A percentile compares a stretch with the other conserved stretches of the same genome.
These are phyloP conservation scores for Alternaria arborescens DNA, from an alignment of 2,329 filamentous ascomycete genomes.

Conservation along the genomic window DNA sequence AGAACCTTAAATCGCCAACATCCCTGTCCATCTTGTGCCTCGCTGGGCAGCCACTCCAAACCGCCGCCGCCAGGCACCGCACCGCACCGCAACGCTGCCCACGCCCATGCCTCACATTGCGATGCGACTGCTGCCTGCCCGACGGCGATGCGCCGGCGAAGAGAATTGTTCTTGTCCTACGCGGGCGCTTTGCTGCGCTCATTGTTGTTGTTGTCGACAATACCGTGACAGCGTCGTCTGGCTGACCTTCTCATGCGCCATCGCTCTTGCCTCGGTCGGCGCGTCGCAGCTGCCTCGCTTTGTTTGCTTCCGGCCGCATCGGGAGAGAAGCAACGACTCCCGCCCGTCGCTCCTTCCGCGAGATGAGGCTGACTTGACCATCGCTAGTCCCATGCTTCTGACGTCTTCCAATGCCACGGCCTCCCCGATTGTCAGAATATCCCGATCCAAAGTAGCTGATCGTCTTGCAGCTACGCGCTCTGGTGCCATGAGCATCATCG, in stretches of 20 bases:
- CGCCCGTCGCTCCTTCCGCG: constrained; percentile 17
- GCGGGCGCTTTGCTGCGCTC: constrained; percentile 26
- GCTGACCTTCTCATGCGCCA: constrained; percentile 23
- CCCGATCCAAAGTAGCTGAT: not conserved
- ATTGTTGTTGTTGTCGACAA: not conserved
- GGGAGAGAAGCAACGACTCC: constrained; percentile 27
- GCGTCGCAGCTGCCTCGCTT: constrained; percentile 20
- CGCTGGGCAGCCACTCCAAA: constrained; percentile 40
- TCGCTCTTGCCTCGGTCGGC: constrained; percentile 25
- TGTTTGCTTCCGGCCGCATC: constrained; percentile 28
- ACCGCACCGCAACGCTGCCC: constrained; percentile 26
- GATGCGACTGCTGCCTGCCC: constrained; percentile 14
- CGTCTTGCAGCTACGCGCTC: not conserved
- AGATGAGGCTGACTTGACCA: constrained; percentile 14
- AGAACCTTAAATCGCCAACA: constrained; percentile 46
- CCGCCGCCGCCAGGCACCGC: constrained; percentile 31
- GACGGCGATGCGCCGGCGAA: constrained; percentile 24
- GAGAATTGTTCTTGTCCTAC: constrained; percentile 32
- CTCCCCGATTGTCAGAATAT: not conserved
- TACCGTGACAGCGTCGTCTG: constrained; percentile 12
- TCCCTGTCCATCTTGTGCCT: constrained; percentile 41
- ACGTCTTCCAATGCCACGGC: not conserved
- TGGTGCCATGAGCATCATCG: not conserved
- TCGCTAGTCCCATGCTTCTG: not conserved
- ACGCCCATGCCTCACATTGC: constrained; percentile 4